Conservation (phyloP, 257 asterid species). For the Fraxinus americana region DNA sequence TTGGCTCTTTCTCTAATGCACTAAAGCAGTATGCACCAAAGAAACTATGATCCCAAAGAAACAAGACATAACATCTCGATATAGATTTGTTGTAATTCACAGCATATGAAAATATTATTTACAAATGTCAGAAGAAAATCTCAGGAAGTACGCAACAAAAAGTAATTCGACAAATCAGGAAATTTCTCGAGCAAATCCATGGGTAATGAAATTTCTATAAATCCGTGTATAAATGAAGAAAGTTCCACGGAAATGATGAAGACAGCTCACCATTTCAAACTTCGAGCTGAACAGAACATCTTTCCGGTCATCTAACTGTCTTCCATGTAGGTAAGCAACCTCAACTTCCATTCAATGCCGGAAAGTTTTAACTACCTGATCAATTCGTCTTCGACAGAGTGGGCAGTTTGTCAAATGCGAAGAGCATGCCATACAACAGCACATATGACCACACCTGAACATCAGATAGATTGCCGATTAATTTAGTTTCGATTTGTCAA, state of each 20-base stretch:
- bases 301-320: background rate
- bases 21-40: background rate
- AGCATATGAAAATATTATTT: background rate
- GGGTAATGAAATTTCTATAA: background rate
- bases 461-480: conserved; percentile 21
- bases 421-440: conserved; percentile 88
- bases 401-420: conserved; percentile 92
- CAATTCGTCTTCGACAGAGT: conserved; percentile 81
- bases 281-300: background rate
- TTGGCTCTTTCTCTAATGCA: background rate
- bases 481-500: background rate
- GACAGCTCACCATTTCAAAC: background rate
- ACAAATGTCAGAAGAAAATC: background rate
- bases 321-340: conserved; percentile 1
- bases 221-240: background rate
- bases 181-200: background rate
- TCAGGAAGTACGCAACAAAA: background rate
- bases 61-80: background rate
- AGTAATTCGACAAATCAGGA: background rate
- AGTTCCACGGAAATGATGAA: background rate
- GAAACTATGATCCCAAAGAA: background rate
- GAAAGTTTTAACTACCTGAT: conserved; percentile 80
- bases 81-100: background rate
- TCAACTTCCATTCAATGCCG: conserved; percentile 41
- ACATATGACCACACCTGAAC: conserved; percentile 99